These are phyloP conservation scores for Rubus parviflorus DNA, from an alignment of 306 rosid species.

Conservation along the genomic window DNA sequence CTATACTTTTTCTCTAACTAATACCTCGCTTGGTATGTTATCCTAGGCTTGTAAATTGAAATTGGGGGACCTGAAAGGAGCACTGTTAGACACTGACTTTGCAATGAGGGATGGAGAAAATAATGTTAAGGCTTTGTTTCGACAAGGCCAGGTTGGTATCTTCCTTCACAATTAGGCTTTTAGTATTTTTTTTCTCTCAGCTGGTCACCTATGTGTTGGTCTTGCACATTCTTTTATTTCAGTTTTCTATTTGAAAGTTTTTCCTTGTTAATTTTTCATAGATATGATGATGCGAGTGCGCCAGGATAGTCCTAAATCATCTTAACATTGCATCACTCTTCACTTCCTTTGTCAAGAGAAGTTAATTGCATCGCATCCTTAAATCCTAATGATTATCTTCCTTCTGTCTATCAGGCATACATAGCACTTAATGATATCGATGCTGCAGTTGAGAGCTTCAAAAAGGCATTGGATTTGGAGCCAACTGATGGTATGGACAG, in stretches of 20 bases:
- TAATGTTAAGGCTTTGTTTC: conserved; percentile 92
- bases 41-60: conserved; percentile 89
- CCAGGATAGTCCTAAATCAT: neutral
- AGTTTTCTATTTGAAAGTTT: neutral
- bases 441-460: conserved; percentile 83
- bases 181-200: neutral
- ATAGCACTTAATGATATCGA: conserved; percentile 84
- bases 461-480: conserved; percentile 71
- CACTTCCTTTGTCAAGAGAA: neutral
- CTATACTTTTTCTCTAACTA: neutral
- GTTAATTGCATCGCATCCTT: conserved; percentile 10
- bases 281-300: neutral
- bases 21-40: conserved; percentile 4
- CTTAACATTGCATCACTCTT: neutral
- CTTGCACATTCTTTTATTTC: neutral
- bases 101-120: conserved; percentile 89
- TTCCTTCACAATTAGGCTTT: conserved; percentile 9
- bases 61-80: conserved; percentile 86
- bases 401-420: conserved; percentile 53
- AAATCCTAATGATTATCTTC: conserved; percentile 23
- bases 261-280: neutral
- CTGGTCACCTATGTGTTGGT: neutral
- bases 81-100: conserved; percentile 84
- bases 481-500: conserved; percentile 70
- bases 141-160: conserved; percentile 93